Base-by-base conservation (phyloP, 176 grass and related monocot species). In the Oryza longistaminata region DNA sequence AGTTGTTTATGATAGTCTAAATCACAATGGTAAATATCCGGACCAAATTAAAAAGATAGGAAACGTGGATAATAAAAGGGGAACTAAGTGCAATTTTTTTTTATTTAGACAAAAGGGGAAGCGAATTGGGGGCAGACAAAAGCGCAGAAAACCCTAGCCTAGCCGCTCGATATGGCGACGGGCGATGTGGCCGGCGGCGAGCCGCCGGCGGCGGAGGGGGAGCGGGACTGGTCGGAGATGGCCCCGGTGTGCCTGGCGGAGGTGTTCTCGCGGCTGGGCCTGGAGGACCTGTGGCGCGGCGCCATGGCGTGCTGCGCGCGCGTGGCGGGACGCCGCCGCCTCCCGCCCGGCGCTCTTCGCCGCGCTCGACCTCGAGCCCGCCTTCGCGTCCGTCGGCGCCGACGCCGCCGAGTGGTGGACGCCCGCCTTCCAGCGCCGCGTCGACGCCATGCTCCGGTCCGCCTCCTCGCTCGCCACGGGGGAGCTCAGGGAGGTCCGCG, bases 371-470 rank as follows among this genome's bases (percentile, higher is more conserved):
- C 91, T 98, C 5, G 96, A 85, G 26, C 89, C 89, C 24, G 80
- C 83, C 46, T 98, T 98, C 58, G 91, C 88, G 40, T 58, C 73
- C 64, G 66, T 86, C 17, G 68, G 83, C 12, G n/a, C 85, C 2
- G 96, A 93, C 14, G 53, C 64, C 1, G 77, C 91, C 21, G 73
- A 71, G 64, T 98, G 93, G 96, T 98, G 96, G 96, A 98, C 91
- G 13, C 96, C 96, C 67, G 89, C 93, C 61, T 98, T 98, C 85
- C 91, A 97, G 85, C 86, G 91, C 72, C 92, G 96, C 35, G 74
- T 95, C 29, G 96, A 98, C 80, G 82, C 76, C 17, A 98, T 95
- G 96, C 86, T 98, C 74, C 90, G 89, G 45, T 93, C 87, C 37
- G 83, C 86, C 48, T 89, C 89, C 22, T 85, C 81, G 65, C 75